These are phyloP conservation scores for Cercophora scortea DNA, from an alignment of 495 filamentous ascomycete genomes.

Conservation along the genomic window DNA sequence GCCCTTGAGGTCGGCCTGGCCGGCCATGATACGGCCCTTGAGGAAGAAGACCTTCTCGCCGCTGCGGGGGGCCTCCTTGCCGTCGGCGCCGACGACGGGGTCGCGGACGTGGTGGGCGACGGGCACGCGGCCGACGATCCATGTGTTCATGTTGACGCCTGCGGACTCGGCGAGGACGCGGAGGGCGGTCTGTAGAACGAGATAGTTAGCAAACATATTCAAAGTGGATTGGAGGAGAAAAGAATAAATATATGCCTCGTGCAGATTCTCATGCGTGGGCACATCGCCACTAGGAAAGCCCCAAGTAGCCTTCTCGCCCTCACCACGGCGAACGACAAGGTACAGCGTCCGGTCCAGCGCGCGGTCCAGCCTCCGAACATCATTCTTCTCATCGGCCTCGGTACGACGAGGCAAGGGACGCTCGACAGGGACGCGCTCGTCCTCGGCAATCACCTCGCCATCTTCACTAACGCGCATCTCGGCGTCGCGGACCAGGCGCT, in stretches of 20 bases:
- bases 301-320: constrained; percentile 59
- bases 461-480: constrained; percentile 58
- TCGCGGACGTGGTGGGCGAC: constrained; percentile 65
- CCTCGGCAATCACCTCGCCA: constrained; percentile 51
- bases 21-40: constrained; percentile 91
- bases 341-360: constrained; percentile 74
- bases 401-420: constrained; percentile 62
- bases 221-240: too few species aligned
- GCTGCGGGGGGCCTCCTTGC: constrained; percentile 19
- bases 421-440: constrained; percentile 62
- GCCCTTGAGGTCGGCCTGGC: constrained; percentile 71
- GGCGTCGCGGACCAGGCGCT: constrained; percentile 64
- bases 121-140: constrained; percentile 88
- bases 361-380: constrained; percentile 70
- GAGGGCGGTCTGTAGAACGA: constrained; percentile 61
- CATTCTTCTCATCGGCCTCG: constrained; percentile 69
- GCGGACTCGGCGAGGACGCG: constrained; percentile 67
- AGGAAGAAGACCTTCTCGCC: constrained; percentile 92
- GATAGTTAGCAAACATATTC: background rate
- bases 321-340: constrained; percentile 61
- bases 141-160: constrained; percentile 97
- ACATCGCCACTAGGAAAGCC: constrained; percentile 66
- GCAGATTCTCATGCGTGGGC: constrained; percentile 61
- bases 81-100: constrained; percentile 29
- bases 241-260: constrained; percentile 51